These are phyloP conservation scores for Hydnum rufescens DNA, from an alignment of 768 basidiomycete genomes.

Conservation along the genomic window DNA sequence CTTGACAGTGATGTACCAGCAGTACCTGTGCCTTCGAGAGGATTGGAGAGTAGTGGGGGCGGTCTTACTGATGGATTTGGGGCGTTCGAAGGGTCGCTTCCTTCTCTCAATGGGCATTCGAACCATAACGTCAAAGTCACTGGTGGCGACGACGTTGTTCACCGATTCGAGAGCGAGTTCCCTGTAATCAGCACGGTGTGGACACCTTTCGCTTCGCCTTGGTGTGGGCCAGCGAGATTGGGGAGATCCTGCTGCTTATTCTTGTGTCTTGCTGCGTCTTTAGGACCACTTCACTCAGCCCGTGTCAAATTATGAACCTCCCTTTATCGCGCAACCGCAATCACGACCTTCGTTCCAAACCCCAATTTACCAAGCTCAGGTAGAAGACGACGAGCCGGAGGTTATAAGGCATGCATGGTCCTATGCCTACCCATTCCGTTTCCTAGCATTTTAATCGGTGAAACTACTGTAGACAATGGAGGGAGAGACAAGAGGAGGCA, in stretches of 20 bases:
- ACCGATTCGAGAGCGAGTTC: slow-evolving; percentile 71
- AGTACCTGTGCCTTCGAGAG: neutral
- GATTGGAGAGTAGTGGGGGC: neutral
- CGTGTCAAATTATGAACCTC: slow-evolving; percentile 1
- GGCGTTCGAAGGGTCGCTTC: slow-evolving; percentile 33
- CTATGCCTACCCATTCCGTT: neutral
- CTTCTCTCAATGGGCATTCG: slow-evolving; percentile 16
- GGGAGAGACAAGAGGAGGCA: slow-evolving; percentile 65
- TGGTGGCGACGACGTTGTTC: slow-evolving; percentile 57
- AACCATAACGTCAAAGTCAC: slow-evolving; percentile 55
- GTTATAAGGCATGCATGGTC: slow-evolving; percentile 58
- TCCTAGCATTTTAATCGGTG: neutral
- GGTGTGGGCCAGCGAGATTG: neutral
- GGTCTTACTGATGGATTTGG: slow-evolving; percentile 23
- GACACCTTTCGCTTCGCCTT: slow-evolving; percentile 2
- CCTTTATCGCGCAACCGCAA: slow-evolving; percentile 10
- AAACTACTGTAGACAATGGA: slow-evolving; percentile 48
- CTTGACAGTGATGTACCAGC: slow-evolving; percentile 7
- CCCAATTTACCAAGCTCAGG: slow-evolving; percentile 19
- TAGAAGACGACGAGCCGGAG: slow-evolving; percentile 48
- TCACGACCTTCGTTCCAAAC: slow-evolving; percentile 17
- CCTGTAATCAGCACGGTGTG: slow-evolving; percentile 42
- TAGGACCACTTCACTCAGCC: neutral
- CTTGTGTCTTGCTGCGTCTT: neutral
- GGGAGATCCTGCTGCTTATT: neutral